Percentiles rank a stretch among this genome's conserved stretches.
Evolutionary conservation across 75 land plant species (phyloP).

Genomic region (Gnetum montanum): DNA sequence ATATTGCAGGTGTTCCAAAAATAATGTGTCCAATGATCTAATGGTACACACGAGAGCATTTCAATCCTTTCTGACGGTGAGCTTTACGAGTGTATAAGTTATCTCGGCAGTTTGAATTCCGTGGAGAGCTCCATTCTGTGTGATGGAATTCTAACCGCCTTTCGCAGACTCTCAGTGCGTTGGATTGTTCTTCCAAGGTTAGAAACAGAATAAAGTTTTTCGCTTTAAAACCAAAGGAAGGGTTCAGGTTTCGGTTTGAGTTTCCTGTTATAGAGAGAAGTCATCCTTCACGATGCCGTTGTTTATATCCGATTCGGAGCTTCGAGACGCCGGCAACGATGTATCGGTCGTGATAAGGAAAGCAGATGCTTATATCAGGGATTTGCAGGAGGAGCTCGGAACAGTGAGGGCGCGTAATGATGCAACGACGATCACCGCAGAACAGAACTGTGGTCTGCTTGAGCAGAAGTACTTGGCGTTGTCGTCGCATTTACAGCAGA

Average conservation of each 20-base stretch:
- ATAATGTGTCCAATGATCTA: too few species aligned
- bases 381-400: conserved; percentile 52
- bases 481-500: conserved; percentile 32
- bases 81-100: too few species aligned
- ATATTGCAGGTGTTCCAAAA: too few species aligned
- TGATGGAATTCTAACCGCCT: too few species aligned
- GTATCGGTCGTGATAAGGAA: conserved; percentile 27
- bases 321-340: conserved; percentile 24
- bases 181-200: too few species aligned
- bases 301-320: conserved; percentile 78
- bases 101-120: too few species aligned
- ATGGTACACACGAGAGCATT: too few species aligned
- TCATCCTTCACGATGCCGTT: conserved; percentile 64
- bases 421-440: conserved; percentile 79
- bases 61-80: too few species aligned
- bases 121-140: too few species aligned
- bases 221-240: too few species aligned
- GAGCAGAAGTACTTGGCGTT: conserved; percentile 80
- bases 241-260: background rate
- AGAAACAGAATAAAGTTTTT: too few species aligned
- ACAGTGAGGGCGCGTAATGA: conserved; percentile 77
- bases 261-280: background rate
- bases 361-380: conserved; percentile 63
- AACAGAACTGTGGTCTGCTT: conserved; percentile 76
- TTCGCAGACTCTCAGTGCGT: too few species aligned